Evolutionary conservation across 192 early-diverging fungal genomes (phyloP), one percentile per base, ranked within the genome.

Genomic region (Dispira parvispora): DNA sequence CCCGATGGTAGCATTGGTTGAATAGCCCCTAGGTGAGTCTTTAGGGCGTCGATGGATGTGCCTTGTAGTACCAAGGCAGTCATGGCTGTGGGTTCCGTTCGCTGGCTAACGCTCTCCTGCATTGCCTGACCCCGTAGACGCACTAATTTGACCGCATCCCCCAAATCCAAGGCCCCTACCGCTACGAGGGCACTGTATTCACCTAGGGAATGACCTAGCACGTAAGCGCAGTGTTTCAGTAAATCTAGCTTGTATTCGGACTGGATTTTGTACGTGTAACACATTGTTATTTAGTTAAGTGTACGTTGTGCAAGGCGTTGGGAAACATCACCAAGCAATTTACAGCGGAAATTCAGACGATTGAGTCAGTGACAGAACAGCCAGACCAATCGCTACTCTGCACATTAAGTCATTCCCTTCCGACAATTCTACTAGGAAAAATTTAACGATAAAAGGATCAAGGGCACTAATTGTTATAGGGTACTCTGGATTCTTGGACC

Each of bases 171-270:
- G 1, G 82, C 74, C 27, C 78, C 75, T 14, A 87, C 79, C 5
- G 84, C 87, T 20, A 87, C 79, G 20, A 89, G 73, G 6, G 87
- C 85, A 20, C 81, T 77, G 63, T 96, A 98, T 71, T 98, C 95
- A 21, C 95, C 95, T 8, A 98, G 75, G 25, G 90, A 92, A 64
- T 98, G 95, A 8, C 95, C 95, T 52, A 96, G 74, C 0, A 87
- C 84, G 75, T 84, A 87, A 6, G 84, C 83, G 67, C 85, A 91
- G 20, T 79, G 71, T 3, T 82, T 81, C 8, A 72, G 68, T 20
- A 88, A 72, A 63, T 87, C 81, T 67, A 91, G 88, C n/a, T 86
- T 90, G 55, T 77, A 82, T 27, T 90, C 92, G 0, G 32, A 38
- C 32, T 38, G 32, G 32, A 38, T 38, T 38, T n/a, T 1, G 6